These are phyloP conservation scores for Skeletonema costatum DNA, from an alignment of 108 stramenopile genomes.

Conservation along the genomic window DNA sequence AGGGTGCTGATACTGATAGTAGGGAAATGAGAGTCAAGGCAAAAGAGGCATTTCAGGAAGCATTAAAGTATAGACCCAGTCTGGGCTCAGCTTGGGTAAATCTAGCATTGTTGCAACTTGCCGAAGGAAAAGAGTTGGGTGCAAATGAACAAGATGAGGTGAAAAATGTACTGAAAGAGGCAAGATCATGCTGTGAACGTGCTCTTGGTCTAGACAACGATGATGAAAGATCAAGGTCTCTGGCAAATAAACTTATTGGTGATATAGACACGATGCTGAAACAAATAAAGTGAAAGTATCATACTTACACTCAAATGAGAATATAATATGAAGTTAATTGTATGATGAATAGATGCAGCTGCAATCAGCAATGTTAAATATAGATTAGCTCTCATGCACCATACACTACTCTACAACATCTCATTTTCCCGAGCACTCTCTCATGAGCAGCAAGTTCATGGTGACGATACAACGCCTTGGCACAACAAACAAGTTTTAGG, in stretches of 20 bases:
- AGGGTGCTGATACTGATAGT: background rate
- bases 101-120: slow-evolving; percentile 28
- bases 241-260: slow-evolving; percentile 36
- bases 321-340: no score
- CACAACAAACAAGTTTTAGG: slow-evolving; percentile 66
- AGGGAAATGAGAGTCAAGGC: slow-evolving; percentile 20
- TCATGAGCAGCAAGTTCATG: background rate
- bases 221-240: slow-evolving; percentile 30
- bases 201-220: slow-evolving; percentile 44
- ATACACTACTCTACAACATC: background rate
- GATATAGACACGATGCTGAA: slow-evolving; percentile 42
- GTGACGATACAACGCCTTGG: background rate
- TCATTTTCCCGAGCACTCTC: background rate
- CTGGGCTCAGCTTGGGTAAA: slow-evolving; percentile 47
- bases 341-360: background rate
- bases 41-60: slow-evolving; percentile 22
- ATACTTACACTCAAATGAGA: no score
- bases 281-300: slow-evolving; percentile 8
- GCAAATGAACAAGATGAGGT: slow-evolving; percentile 14
- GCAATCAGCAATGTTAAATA: background rate
- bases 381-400: background rate
- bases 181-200: slow-evolving; percentile 42
- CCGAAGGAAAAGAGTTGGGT: slow-evolving; percentile 38
- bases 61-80: slow-evolving; percentile 36
- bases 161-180: slow-evolving; percentile 30